Percentiles rank a stretch among this genome's conserved stretches.
phyloP scores from a whole-genome alignment of 169 alveolate genomes.

The Plasmodium falciparum region DNA sequence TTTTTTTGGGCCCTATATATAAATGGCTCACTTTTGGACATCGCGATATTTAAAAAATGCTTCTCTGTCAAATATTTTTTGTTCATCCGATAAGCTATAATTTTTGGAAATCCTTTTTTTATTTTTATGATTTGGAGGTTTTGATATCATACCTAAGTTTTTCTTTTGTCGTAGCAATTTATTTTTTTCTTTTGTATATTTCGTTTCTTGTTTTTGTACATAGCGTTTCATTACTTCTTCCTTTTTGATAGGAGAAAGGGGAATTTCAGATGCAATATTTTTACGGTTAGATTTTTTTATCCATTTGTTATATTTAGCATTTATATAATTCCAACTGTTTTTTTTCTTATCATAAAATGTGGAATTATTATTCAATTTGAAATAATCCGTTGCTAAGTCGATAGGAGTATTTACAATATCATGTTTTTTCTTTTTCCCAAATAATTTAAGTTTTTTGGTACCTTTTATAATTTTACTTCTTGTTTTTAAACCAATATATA shows the following conservation, averaged over 20 bases:
- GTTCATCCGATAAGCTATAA: conserved; percentile 75
- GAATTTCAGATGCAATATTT: conserved; percentile 38
- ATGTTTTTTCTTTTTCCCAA: conserved; percentile 47
- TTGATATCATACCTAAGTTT: conserved; percentile 69
- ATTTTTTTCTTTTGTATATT: conserved; percentile 69
- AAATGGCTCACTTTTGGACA: conserved; percentile 36
- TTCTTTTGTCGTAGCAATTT: conserved; percentile 44
- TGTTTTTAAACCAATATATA: conserved; percentile 71
- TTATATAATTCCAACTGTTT: conserved; percentile 71
- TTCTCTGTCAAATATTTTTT: conserved; percentile 76
- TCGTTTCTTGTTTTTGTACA: conserved; percentile 60
- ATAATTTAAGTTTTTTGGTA: conserved; percentile 64
- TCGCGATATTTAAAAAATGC: conserved; percentile 76
- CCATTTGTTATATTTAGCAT: conserved; percentile 68
- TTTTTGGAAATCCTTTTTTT: conserved; percentile 24
- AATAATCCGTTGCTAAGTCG: conserved; percentile 72
- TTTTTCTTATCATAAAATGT: conserved; percentile 44
- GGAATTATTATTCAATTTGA: conserved; percentile 49
- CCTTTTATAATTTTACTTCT: conserved; percentile 63
- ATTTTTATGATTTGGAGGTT: conserved; percentile 72
- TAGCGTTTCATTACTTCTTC: conserved; percentile 64
- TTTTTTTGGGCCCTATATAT: too few relatives aligned
- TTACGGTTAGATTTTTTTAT: conserved; percentile 48
- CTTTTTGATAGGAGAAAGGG: conserved; percentile 44
- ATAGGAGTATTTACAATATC: conserved; percentile 50